phyloP scores from a whole-genome alignment of 257 asterid genomes.

The Orobanche coerulescens region DNA sequence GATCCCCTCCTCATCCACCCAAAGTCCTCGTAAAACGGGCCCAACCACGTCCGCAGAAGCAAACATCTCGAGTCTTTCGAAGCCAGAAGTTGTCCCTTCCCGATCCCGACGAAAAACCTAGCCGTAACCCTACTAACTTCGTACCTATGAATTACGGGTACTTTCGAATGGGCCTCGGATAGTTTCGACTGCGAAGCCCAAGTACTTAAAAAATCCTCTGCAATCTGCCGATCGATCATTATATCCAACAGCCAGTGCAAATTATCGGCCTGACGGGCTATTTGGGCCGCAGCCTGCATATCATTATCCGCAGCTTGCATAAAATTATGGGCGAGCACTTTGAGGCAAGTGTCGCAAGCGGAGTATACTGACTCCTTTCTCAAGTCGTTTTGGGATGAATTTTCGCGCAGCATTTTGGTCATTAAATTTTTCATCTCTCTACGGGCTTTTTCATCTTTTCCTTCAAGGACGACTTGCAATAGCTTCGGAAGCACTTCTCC shows the following conservation, averaged over 20 bases:
- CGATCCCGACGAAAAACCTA: conserved; percentile 82
- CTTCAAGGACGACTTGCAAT: conserved; percentile 81
- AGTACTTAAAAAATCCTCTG: conserved; percentile 63
- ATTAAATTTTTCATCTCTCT: conserved; percentile 84
- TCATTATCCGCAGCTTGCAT: conserved; percentile 45
- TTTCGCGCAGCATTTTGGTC: conserved; percentile 76
- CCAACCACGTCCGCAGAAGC: conserved; percentile 84
- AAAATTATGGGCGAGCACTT: conserved; percentile 42
- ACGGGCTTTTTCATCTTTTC: conserved; percentile 95
- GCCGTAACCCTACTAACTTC: conserved; percentile 86
- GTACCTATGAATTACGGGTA: conserved; percentile 62
- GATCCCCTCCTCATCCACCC: conserved; percentile 92
- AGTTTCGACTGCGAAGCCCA: conserved; percentile 70
- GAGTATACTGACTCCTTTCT: conserved; percentile 71
- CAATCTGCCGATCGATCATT: conserved; percentile 74
- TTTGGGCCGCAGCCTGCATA: conserved; percentile 45
- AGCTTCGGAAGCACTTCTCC: conserved; percentile 81
- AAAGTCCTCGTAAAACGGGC: conserved; percentile 87
- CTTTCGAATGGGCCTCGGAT: conserved; percentile 57
- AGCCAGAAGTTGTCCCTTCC: conserved; percentile 81
- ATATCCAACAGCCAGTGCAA: conserved; percentile 89
- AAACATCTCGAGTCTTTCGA: conserved; percentile 68
- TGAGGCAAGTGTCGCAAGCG: conserved; percentile 67
- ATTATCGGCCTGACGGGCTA: conserved; percentile 89
- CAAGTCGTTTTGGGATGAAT: conserved; percentile 64